These are phyloP conservation scores for Sporothrix inflata DNA, from an alignment of 2,329 filamentous ascomycete genomes.

Conservation along the genomic window DNA sequence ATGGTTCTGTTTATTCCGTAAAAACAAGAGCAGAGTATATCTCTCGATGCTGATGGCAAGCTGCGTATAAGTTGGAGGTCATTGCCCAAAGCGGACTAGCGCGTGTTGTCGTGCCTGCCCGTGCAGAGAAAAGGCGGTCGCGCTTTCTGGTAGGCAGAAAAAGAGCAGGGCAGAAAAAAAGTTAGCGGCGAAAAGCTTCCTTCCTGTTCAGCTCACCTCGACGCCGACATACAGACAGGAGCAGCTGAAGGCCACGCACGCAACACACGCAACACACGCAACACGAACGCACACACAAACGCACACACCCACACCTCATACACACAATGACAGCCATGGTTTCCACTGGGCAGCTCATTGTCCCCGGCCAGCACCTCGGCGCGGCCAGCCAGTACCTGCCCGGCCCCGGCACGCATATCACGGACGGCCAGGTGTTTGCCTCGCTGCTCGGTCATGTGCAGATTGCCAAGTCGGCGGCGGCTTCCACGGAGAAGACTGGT, in stretches of 20 bases:
- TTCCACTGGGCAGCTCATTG: slow-evolving; percentile 52
- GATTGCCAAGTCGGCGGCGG: slow-evolving; percentile 52
- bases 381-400: slow-evolving; percentile 66
- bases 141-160: neutral
- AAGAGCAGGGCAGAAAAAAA: slow-evolving; percentile 1
- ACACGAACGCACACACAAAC: neutral
- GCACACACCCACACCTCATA: neutral
- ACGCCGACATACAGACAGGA: neutral
- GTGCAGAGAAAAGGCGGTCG: slow-evolving; percentile 2
- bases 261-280: no score
- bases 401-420: slow-evolving; percentile 83
- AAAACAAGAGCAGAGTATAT: no score
- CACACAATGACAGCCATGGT: slow-evolving; percentile 1
- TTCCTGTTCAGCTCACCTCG: neutral
- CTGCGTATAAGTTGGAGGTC: slow-evolving; percentile 7
- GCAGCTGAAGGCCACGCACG: neutral
- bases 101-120: neutral
- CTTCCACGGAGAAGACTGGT: neutral
- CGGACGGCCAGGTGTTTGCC: slow-evolving; percentile 73
- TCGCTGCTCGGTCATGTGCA: slow-evolving; percentile 77
- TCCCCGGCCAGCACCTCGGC: slow-evolving; percentile 83
- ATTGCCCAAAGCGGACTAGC: slow-evolving; percentile 5
- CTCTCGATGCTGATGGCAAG: neutral
- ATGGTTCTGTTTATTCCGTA: no score
- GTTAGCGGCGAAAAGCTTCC: slow-evolving; percentile 19